Percentiles rank a stretch among this genome's conserved stretches.
These are phyloP conservation scores for Yarrowia sp. DNA, from an alignment of 805 yeast species.

Conservation along the genomic window DNA sequence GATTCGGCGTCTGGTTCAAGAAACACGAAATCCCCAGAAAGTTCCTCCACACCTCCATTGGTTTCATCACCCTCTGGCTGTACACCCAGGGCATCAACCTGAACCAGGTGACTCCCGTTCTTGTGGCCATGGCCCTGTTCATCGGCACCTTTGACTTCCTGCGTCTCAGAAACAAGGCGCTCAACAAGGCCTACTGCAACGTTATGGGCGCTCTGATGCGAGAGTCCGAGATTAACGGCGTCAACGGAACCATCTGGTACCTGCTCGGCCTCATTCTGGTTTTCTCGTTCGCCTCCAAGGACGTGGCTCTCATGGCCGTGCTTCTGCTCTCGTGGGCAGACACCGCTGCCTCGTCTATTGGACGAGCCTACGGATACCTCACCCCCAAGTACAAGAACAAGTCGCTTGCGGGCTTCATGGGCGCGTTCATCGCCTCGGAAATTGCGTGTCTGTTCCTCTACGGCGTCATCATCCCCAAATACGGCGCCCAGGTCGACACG, in stretches of 20 bases:
- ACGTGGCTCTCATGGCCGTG: constrained; percentile 76
- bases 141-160: constrained; percentile 70
- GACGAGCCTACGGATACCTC: constrained; percentile 81
- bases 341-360: constrained; percentile 94
- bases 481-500: constrained; percentile 57
- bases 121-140: constrained; percentile 60
- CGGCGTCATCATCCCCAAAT: constrained; percentile 72
- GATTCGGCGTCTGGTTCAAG: constrained; percentile 61
- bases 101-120: constrained; percentile 64
- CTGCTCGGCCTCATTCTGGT: constrained; percentile 78
- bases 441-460: constrained; percentile 71
- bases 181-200: constrained; percentile 72
- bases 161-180: constrained; percentile 64
- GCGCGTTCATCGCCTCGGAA: constrained; percentile 80
- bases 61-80: constrained; percentile 75
- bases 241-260: constrained; percentile 90
- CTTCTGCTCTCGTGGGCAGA: constrained; percentile 94
- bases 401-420: constrained; percentile 88
- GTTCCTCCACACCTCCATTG: constrained; percentile 85
- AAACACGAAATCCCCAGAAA: constrained; percentile 92
- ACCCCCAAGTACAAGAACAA: constrained; percentile 81
- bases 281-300: constrained; percentile 75
- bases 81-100: constrained; percentile 69
- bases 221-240: constrained; percentile 69
- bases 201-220: constrained; percentile 84